These are phyloP conservation scores for Boletus vermiculosoides DNA, from an alignment of 768 basidiomycete genomes.

Conservation along the genomic window DNA sequence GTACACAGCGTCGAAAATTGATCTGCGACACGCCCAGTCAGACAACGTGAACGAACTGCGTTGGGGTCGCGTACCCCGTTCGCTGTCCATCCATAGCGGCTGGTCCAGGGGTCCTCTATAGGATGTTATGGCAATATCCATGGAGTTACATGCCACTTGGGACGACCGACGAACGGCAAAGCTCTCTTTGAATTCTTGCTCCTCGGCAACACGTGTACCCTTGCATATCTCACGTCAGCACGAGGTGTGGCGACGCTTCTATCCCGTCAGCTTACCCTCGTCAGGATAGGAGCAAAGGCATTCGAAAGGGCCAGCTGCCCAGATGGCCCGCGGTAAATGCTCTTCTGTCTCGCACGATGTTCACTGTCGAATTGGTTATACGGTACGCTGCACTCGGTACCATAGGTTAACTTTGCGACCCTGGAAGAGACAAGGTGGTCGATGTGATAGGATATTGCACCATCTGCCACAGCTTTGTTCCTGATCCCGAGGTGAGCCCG, in stretches of 20 bases:
- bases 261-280: slow-evolving; percentile 31
- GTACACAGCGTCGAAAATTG: slow-evolving; percentile 38
- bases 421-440: slow-evolving; percentile 50
- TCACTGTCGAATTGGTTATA: slow-evolving; percentile 39
- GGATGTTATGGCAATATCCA: slow-evolving; percentile 28
- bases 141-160: slow-evolving; percentile 18
- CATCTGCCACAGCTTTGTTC: slow-evolving; percentile 54
- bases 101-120: slow-evolving; percentile 30
- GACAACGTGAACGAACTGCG: not conserved
- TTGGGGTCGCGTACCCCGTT: slow-evolving; percentile 26
- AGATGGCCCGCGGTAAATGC: slow-evolving; percentile 35
- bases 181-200: slow-evolving; percentile 42
- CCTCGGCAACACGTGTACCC: slow-evolving; percentile 46
- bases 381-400: slow-evolving; percentile 38
- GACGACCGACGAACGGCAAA: slow-evolving; percentile 33
- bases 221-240: slow-evolving; percentile 16
- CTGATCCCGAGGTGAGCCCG: slow-evolving; percentile 27
- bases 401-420: slow-evolving; percentile 49
- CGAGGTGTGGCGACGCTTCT: not conserved
- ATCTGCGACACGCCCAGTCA: slow-evolving; percentile 17
- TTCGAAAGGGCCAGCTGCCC: slow-evolving; percentile 40
- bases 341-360: slow-evolving; percentile 38
- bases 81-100: slow-evolving; percentile 36
- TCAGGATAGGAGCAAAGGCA: slow-evolving; percentile 43
- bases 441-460: slow-evolving; percentile 42